These are phyloP conservation scores for Hypericum androsaemum DNA, from an alignment of 345 rosid genomes.

Conservation along the genomic window DNA sequence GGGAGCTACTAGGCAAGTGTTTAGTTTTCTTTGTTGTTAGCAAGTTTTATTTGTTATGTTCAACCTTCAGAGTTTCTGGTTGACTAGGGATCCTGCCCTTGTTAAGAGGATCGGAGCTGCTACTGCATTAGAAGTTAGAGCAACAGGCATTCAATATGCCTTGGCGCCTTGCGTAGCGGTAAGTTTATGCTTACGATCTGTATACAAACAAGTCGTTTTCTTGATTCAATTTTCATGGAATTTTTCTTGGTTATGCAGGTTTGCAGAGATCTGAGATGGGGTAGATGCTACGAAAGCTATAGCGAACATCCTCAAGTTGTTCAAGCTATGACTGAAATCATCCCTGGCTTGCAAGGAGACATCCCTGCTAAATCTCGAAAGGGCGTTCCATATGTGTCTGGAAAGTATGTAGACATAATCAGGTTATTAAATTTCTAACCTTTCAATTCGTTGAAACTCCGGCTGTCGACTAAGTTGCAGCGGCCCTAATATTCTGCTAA, in stretches of 20 bases:
- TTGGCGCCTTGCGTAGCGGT: conserved; percentile 8
- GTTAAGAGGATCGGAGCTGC: conserved; percentile 7
- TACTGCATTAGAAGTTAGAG: conserved; percentile 7
- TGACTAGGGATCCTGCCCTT: conserved; percentile 5
- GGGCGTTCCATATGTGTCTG: conserved; percentile 7
- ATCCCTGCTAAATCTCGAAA: conserved; percentile 2
- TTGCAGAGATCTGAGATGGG: conserved; percentile 9
- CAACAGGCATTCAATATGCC: conserved; percentile 3
- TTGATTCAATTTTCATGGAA: too few relatives aligned
- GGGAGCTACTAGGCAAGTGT: not conserved
- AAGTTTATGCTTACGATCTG: not conserved
- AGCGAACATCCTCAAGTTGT: conserved; percentile 7
- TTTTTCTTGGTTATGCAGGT: not conserved
- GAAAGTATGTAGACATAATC: not conserved
- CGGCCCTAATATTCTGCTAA: too few relatives aligned
- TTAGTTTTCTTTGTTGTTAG: too few relatives aligned
- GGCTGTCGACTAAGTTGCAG: too few relatives aligned
- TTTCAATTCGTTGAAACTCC: too few relatives aligned
- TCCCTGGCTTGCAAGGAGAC: conserved; percentile 7
- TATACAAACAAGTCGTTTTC: not conserved
- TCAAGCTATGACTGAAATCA: conserved; percentile 4
- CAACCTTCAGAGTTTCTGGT: too few relatives aligned
- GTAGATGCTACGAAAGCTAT: conserved; percentile 10
- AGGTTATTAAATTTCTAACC: too few relatives aligned
- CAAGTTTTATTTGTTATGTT: too few relatives aligned